Evolutionary conservation across 1,284 basidiomycete genomes (phyloP), one percentile per base, ranked within the genome.

Genomic region (Cryptococcus deneoformans): DNA sequence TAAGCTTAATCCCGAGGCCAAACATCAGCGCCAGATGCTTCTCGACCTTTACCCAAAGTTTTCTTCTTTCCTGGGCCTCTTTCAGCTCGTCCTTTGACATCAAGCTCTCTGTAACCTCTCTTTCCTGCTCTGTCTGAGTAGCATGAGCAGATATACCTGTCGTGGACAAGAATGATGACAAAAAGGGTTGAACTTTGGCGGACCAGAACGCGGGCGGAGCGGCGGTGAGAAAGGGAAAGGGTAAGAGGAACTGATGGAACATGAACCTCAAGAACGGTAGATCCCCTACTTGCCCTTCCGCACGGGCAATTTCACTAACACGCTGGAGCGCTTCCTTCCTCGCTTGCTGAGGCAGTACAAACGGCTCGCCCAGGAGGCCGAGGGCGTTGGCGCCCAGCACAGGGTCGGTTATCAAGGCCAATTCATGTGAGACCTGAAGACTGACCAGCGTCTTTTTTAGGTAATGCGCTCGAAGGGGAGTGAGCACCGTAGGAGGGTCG

Each of bases 361-460:
- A 96, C 0, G 93, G 93, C 38, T 84, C 83, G 0, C 93, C 93
- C 10, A 97, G 85, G 70, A 90, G 85, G 12, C 91, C 90, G 59
- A 96, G 83, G 0, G 90, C 85, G 48, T 88, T 89, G 16, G 86
- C 79, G 58, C 85, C 85, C 76, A 56, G 84, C 53, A 60, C 62
- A 1, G 81, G 83, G 51, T 80, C 72, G 5, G 86, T 85, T 64
- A 94, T 82, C 44, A 82, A 80, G 59, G 85, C 81, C 54, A 96
- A 82, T 76, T 98, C 94, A 40, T 81, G 80, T 62, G 81, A 78
- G 63, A 95, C 86, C 75, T 97, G 87, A 46, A 96, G 85, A 64
- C 88, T 85, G 47, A 98, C 84, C 54, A 97, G 86, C n/a, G 88
- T 84, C 77, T 95, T 94, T 80, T 96, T 97, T 72, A 97, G 87